Base-by-base conservation (phyloP, 2,329 filamentous ascomycete species). In the Talaromyces piceae region DNA sequence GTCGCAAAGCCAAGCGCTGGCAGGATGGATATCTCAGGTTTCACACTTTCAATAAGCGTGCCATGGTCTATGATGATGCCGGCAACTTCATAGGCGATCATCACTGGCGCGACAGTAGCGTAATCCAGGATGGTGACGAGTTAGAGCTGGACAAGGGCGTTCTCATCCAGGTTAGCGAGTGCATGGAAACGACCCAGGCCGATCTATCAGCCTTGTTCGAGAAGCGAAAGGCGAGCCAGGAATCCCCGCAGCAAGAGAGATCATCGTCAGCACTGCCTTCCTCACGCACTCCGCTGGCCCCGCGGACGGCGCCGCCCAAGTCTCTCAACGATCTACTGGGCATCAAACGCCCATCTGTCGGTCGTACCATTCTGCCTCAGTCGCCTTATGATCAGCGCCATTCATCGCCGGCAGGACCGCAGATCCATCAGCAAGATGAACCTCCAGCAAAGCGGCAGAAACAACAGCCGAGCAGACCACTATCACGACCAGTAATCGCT, bases 1-100 rank as follows among this genome's bases (percentile, higher is more conserved):
- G 83, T 47, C 83, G 88, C 51, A 96, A 96, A 71, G 84, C 88
- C 59, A 96, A 96, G 67, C 78, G 88, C 54, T 96, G 91, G 91
- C 88, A 95, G 62, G 91, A 96, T 83, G 91, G 91, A 30, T 83
- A 83, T 47, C 79, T 96, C 55, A 87, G 86, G 57, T 95, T 86
- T 57, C 91, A 96, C 64, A 86, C 87, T 0, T 95, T 95, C 79
- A 96, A 96, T 72, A 88, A 84, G 63, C 83, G 88, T 4, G 75
- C 93, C 54, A 94, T 96, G 88, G 87, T 94, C 5, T 91, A 93
- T 61, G 90, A 95, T 66, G 83, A 88, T 44, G 75, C 80, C 2
- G 82, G 87, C 0, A 88, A 91, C 64, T 88, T 85, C 57, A 78
- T 96, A 25, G 91, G 90, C 3, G 91, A 95, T 65, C 81, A 83